These are phyloP conservation scores for Malassezia japonica DNA, from an alignment of 1,284 basidiomycete genomes.

Conservation along the genomic window DNA sequence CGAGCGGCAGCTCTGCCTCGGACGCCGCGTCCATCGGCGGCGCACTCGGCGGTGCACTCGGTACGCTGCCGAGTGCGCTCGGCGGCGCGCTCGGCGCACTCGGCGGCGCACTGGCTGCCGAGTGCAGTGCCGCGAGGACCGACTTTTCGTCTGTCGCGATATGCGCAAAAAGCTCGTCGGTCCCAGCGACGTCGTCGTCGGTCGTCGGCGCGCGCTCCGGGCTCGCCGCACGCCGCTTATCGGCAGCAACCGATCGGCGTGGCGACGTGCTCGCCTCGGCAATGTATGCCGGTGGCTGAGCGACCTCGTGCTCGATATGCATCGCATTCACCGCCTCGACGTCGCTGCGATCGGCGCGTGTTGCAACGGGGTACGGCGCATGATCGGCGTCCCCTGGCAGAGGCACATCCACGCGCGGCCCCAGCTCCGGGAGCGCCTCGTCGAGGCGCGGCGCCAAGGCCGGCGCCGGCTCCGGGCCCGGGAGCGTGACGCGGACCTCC, in stretches of 20 bases:
- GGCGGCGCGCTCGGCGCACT: neutral
- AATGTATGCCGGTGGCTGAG: constrained; percentile 6
- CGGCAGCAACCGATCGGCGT: no score
- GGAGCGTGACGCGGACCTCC: no score
- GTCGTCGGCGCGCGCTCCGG: neutral
- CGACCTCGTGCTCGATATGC: neutral
- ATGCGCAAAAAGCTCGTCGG: constrained; percentile 3
- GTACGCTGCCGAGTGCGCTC: neutral
- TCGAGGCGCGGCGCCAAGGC: neutral
- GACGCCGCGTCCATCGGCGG: neutral
- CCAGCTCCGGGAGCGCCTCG: neutral
- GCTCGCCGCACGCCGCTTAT: no score
- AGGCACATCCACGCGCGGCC: neutral
- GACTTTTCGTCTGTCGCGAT: constrained; percentile 17
- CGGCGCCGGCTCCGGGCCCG: neutral
- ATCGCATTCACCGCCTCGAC: constrained; percentile 3
- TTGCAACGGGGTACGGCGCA: no score
- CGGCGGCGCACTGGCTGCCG: constrained; percentile 7
- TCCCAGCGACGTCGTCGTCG: neutral
- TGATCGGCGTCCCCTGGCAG: no score
- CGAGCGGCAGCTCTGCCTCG: neutral
- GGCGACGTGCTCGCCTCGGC: no score
- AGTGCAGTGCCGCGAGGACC: neutral
- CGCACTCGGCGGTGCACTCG: neutral
- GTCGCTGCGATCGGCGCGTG: neutral